Conservation (phyloP, 1,139 yeast species). For the Candida frijolesensis region DNA sequence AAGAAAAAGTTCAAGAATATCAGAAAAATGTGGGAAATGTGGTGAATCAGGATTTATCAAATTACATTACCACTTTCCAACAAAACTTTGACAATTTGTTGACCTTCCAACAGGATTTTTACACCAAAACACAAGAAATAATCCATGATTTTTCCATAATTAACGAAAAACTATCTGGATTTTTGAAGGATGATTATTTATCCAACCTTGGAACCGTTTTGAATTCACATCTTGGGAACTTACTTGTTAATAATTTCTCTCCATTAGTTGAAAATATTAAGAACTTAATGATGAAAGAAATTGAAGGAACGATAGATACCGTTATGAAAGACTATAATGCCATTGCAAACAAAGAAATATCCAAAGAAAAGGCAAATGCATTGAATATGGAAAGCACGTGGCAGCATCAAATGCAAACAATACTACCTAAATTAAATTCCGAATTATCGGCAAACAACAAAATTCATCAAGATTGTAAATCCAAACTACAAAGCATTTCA, state of each 20-base stretch:
- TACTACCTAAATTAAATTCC: conserved; percentile 9
- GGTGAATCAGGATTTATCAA: conserved; percentile 9
- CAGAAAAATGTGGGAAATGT: conserved; percentile 8
- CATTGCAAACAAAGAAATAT: conserved; percentile 7
- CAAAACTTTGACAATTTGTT: conserved; percentile 7
- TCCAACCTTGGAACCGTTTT: conserved; percentile 11
- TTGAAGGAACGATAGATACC: conserved; percentile 10
- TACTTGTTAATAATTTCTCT: conserved; percentile 10
- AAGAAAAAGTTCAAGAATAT: conserved; percentile 4
- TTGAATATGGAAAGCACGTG: conserved; percentile 10
- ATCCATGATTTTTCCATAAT: conserved; percentile 17
- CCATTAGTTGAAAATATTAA: conserved; percentile 10
- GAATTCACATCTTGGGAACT: conserved; percentile 9
- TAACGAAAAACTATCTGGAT: conserved; percentile 19
- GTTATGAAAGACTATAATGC: conserved; percentile 10
- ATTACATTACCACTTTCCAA: conserved; percentile 8
- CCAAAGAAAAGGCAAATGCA: conserved; percentile 9
- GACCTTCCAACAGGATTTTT: conserved; percentile 10
- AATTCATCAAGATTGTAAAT: conserved; percentile 10
- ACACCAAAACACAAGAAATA: conserved; percentile 9
- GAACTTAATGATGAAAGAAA: conserved; percentile 9
- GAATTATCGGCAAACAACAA: conserved; percentile 2
- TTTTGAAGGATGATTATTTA: conserved; percentile 18
- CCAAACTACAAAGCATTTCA: conserved; percentile 5
- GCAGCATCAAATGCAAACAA: conserved; percentile 5